Evolutionary conservation across 495 filamentous ascomycete species (phyloP), one percentile per base, ranked within the genome.

Genomic region (Geopyxis carbonaria): DNA sequence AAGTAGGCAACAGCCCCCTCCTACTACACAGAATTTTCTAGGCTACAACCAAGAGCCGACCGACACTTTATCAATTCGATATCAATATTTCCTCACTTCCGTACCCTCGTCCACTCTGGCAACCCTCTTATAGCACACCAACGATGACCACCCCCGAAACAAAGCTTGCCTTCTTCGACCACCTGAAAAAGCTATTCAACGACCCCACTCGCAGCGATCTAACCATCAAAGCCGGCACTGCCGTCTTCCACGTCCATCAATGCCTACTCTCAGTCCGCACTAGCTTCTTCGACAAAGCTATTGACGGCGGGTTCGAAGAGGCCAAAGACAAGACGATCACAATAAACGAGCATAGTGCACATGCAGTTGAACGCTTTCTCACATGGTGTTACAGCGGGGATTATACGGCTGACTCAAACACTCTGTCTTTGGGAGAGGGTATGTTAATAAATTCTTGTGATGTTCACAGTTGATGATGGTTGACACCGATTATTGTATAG

Each of bases 101-200:
- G n/a, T n/a, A n/a, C n/a, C n/a, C n/a, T n/a, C n/a, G n/a, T n/a
- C n/a, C n/a, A n/a, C n/a, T n/a, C n/a, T n/a, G n/a, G n/a, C n/a
- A n/a, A n/a, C n/a, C n/a, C n/a, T n/a, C n/a, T n/a, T n/a, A n/a
- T n/a, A n/a, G n/a, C n/a, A n/a, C n/a, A n/a, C n/a, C n/a, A n/a
- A 34, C 16, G 13, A 34, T 34, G 31, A 18, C 31, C 7, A 18
- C 14, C 31, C 3, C 3, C 31, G 3, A 11, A 18, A 2, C 31
- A 3, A 34, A 34, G 31, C 31, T 34, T 13, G 11, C 11, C 7
- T 34, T 34, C 31, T 18, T 34, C 16, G 16, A 34, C 1, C 14
- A 34, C 14, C 20, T 34, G 13, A 19, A 34, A 34, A 18, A 15
- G 31, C 33, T 36, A 10, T 22, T 36, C 9, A 22, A 36, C 19